Evolutionary conservation across 2,329 filamentous ascomycete genomes (phyloP), one percentile per base, ranked within the genome.

Genomic region (Colletotrichum sp.): DNA sequence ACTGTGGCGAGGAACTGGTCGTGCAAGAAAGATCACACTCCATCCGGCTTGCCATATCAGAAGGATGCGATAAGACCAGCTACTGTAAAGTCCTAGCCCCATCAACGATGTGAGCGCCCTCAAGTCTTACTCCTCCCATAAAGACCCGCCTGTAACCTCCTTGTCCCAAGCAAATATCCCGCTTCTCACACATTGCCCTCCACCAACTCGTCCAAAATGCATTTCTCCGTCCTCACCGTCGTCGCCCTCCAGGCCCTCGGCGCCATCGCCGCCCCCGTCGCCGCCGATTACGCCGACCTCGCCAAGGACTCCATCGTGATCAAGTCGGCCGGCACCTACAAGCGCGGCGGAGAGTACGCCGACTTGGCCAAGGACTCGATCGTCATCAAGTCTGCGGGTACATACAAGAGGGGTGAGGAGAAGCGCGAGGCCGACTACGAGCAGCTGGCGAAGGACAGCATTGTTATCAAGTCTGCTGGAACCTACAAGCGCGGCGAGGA

Each of bases 201-300:
- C 11, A 12, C 7, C 12, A n/a, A 7, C 13, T 11, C 8, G 9
- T 0, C 44, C 32, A 36, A 8, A 9, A 76, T 76, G 73, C 73
- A 72, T 16, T 22, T 76, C 30, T 72, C 69, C 15, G 22, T 62
- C 8, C n/a, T 64, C n/a, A 29, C 44, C 16, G 6, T 68, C 27
- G 22, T 76, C n/a, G 69, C 69, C 16, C 55, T 76, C 11, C 73
- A 76, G 44, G 73, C 73, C 16, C n/a, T 72, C 15, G 73, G 52
- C 55, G 63, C 25, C 32, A n/a, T 76, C 27, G 73, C 69, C 63
- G 73, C 69, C 1, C 72, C 72, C 5, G 19, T 76, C n/a, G 69
- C 69, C 30, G 69, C 71, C 4, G 49, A 49, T 8, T 67, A 67
- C 39, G 64, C 64, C n/a, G 64, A 32, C 27, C 25, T 49, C 22